Base-by-base conservation (phyloP, 345 rosid species). In the Geranium rotundifolium region DNA sequence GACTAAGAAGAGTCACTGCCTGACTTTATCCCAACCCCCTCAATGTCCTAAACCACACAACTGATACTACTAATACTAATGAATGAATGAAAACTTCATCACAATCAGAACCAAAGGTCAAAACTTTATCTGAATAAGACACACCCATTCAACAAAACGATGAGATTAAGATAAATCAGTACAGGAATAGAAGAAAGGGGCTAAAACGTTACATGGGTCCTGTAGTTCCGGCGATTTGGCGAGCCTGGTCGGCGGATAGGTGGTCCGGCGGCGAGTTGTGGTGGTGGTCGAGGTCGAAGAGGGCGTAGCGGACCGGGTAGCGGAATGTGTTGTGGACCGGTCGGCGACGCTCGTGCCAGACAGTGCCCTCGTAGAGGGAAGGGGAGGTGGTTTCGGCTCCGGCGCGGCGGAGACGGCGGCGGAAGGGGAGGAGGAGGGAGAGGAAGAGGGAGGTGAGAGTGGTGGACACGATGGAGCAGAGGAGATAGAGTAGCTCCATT, bases 321-420 rank as follows among this genome's bases (percentile, higher is more conserved):
- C 69, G 78, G 69, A 92, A 89, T 0, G 88, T 80, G 68, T 91
- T 92, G 29, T 73, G 81, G 66, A 79, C 81, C 39, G 96, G 98
- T 19, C 76, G 91, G 75, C 88, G 88, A 60, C 95, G 95, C 70
- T 86, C 81, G 74, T 91, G 96, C 89, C 86, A 86, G 34, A 91
- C 95, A 23, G 76, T 79, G 69, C 98, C 98, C 79, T 88, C 70
- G 67, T 88, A 91, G 65, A 78, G 82, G 2, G 49, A 5, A 19
- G 64, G 13, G 57, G 69, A 6, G 17, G 37, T 56, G 10, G 34
- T 13, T 7, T 13, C 13, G 29, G 64, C 20, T 31, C 37, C 37
- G 65, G 76, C 19, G 74, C 65, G 67, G 54, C 56, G 37, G 9
- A 13, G 14, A 9, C 50, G 50, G 50, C 50, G 50, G 50, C 50